Evolutionary conservation across 2,329 filamentous ascomycete genomes (phyloP), one percentile per base, ranked within the genome.

Genomic region (Cercospora nicotianae): DNA sequence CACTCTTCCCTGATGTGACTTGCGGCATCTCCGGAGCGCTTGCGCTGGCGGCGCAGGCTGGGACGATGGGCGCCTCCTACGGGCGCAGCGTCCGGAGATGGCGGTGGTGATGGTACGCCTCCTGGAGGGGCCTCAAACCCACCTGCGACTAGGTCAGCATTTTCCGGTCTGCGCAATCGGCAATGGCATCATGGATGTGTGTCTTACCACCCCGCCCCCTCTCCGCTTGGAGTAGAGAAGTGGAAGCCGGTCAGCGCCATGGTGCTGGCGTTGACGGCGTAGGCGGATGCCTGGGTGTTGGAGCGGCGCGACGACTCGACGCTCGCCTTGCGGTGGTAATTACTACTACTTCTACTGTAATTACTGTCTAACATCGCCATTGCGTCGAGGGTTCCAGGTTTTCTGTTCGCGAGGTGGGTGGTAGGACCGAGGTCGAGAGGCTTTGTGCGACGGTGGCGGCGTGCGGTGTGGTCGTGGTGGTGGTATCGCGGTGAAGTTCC

Each of bases 1-100:
- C 94, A 96, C 92, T 97, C 93, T 93, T 91, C 93, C 92, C 91
- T 93, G 87, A 97, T 96, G 85, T 90, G 90, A 84, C 92, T 89
- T 91, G 92, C 89, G 90, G 93, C 93, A 93, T 93, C 93, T 91
- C 91, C 91, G 90, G 81, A 83, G 76, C 75, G 74, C 75, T 69
- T 71, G 71, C 75, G 74, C 64, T 71, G 72, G 31, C 62, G 62
- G 66, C 69, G 70, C 55, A 74, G 70, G 64, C 71, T 69, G 30
- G 74, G 74, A 59, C 74, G 73, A 36, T 16, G 55, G 31, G 55
- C 55, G 55, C 55, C 55, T 63, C 71, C 71, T 59, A 69, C 45
- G 58, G 68, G 68, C 66, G 70, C 68, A 57, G 69, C 70, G 72
- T 71, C 71, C 91, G 93, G 93, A 83, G 92, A 96, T 91, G 87